A percentile compares a stretch with the other conserved stretches of the same genome.
Conservation (phyloP, 495 filamentous ascomycete species). For the Cercophora newfieldiana region DNA sequence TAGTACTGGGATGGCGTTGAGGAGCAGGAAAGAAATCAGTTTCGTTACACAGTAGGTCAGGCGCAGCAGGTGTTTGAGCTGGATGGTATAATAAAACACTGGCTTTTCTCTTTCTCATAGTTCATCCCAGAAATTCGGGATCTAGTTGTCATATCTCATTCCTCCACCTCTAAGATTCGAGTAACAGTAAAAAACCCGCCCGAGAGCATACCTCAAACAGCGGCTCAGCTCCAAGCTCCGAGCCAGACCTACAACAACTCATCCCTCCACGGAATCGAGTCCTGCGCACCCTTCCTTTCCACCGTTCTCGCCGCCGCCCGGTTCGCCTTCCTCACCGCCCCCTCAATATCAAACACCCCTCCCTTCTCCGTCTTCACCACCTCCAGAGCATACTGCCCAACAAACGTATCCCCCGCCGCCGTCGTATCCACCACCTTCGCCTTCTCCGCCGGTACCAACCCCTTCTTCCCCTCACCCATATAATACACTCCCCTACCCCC, state of each 20-base stretch:
- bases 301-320: slow-evolving; percentile 75
- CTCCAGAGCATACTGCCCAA: slow-evolving; percentile 79
- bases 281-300: slow-evolving; percentile 77
- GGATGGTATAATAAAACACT: too few relatives aligned
- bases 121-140: not conserved
- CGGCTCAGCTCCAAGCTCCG: not conserved
- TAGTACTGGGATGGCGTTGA: not conserved
- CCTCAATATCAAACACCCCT: slow-evolving; percentile 51
- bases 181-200: too few relatives aligned
- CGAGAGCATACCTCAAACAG: too few relatives aligned
- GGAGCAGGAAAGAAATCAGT: too few relatives aligned
- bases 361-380: slow-evolving; percentile 40
- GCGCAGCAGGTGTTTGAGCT: too few relatives aligned
- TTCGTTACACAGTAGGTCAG: too few relatives aligned
- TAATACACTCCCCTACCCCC: slow-evolving; percentile 74
- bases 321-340: slow-evolving; percentile 67
- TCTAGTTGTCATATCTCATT: too few relatives aligned
- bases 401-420: slow-evolving; percentile 92
- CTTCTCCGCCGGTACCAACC: slow-evolving; percentile 56
- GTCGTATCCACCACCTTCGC: slow-evolving; percentile 88
- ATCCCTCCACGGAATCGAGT: slow-evolving; percentile 82
- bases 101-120: not conserved
- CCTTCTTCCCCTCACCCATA: slow-evolving; percentile 38
- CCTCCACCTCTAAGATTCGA: too few relatives aligned
- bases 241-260: slow-evolving; percentile 54